These are phyloP conservation scores for Silene uniflora DNA, from an alignment of 148 eudicot species.

Conservation along the genomic window DNA sequence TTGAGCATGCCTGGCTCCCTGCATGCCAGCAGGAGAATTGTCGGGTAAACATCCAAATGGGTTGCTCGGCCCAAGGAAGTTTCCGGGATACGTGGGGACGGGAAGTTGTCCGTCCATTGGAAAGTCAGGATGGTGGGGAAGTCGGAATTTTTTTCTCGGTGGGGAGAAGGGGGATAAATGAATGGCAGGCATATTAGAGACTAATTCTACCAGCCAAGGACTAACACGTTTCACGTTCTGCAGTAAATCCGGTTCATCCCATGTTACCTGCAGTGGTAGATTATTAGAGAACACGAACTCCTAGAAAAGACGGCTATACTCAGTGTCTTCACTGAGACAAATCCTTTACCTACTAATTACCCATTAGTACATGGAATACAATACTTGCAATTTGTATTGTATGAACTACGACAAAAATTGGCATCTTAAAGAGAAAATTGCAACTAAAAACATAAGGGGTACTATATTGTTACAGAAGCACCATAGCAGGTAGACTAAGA, in stretches of 20 bases:
- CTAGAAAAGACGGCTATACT: background rate
- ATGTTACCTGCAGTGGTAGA: conserved; percentile 52
- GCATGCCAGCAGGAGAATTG: conserved; percentile 95
- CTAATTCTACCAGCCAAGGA: conserved; percentile 96
- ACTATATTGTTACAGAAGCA: background rate
- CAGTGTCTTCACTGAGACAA: background rate
- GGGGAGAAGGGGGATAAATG: conserved; percentile 87
- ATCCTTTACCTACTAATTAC: background rate
- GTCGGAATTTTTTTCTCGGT: conserved; percentile 70
- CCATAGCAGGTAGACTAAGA: background rate
- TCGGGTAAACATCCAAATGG: conserved; percentile 52
- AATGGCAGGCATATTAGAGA: conserved; percentile 77
- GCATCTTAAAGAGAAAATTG: background rate
- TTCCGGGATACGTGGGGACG: conserved; percentile 50
- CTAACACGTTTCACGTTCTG: conserved; percentile 91
- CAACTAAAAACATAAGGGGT: background rate
- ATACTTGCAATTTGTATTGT: background rate
- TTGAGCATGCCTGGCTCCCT: conserved; percentile 99
- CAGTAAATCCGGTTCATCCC: conserved; percentile 97
- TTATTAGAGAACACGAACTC: background rate
- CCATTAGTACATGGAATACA: background rate
- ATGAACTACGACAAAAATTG: background rate
- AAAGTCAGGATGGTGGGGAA: conserved; percentile 66
- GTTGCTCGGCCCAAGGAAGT: conserved; percentile 44
- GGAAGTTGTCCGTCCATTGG: conserved; percentile 60